Evolutionary conservation across 345 rosid species (phyloP).

Genomic region (Populus davidiana): DNA sequence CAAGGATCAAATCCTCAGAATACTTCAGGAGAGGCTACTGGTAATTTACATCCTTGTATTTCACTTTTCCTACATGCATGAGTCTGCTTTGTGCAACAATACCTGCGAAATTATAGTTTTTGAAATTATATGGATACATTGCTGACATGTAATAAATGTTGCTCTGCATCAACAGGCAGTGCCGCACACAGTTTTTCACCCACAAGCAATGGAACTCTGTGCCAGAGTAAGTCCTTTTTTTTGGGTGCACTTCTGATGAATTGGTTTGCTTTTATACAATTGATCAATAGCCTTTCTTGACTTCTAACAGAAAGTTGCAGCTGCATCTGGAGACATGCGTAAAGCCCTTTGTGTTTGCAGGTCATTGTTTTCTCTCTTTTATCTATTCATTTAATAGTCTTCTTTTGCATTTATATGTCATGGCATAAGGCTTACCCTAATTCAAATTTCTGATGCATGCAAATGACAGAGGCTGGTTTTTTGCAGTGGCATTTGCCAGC

Average conservation of each 20-base stretch:
- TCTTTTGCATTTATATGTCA: not conserved
- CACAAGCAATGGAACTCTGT: slow-evolving; percentile 86
- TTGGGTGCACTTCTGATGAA: not conserved
- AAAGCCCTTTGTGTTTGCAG: slow-evolving; percentile 88
- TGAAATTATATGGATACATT: not conserved
- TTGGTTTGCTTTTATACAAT: not conserved
- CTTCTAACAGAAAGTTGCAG: slow-evolving; percentile 73
- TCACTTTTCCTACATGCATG: not conserved
- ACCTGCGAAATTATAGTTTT: not conserved
- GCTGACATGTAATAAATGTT: not conserved
- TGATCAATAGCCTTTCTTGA: slow-evolving; percentile 7
- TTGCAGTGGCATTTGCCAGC: not conserved
- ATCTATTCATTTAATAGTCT: not conserved
- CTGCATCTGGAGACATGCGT: slow-evolving; percentile 96
- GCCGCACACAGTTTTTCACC: slow-evolving; percentile 59
- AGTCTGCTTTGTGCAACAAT: not conserved
- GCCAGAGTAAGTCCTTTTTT: slow-evolving; percentile 68
- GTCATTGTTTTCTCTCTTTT: slow-evolving; percentile 22
- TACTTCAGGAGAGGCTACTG: slow-evolving; percentile 77
- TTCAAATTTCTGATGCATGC: not conserved
- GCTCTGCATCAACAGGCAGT: slow-evolving; percentile 46
- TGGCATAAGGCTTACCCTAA: not conserved
- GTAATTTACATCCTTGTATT: slow-evolving; percentile 36
- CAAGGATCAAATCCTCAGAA: slow-evolving; percentile 65
- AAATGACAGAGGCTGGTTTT: not conserved